Evolutionary conservation across 2,329 filamentous ascomycete species (phyloP).

Genomic region (Lasiodiplodia gonubiensis): DNA sequence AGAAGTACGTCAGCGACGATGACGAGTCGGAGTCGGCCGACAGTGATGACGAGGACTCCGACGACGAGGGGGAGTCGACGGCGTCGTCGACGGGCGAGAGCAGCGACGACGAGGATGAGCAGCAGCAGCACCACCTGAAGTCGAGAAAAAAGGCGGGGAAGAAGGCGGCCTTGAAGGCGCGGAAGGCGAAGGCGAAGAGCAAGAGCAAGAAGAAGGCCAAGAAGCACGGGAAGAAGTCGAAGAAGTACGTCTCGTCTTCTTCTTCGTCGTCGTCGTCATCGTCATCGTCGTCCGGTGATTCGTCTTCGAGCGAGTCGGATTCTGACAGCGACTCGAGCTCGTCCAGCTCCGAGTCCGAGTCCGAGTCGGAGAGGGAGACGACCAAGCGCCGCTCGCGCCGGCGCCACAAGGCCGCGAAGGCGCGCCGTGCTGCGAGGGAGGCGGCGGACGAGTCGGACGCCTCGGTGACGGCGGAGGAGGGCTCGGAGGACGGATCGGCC

Average conservation of each 20-base stretch:
- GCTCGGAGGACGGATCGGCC: background rate
- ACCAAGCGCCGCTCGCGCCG: conserved; percentile 18
- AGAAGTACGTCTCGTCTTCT: conserved; percentile 35
- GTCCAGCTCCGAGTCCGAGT: conserved; percentile 26
- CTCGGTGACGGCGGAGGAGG: background rate
- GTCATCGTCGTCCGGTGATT: background rate
- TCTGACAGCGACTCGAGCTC: conserved; percentile 35
- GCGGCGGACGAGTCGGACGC: conserved; percentile 27
- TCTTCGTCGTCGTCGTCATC: background rate
- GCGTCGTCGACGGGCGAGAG: conserved; percentile 31
- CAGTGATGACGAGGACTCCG: conserved; percentile 35
- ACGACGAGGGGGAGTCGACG: conserved; percentile 33
- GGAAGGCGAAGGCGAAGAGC: conserved; percentile 39
- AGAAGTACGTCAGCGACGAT: conserved; percentile 28
- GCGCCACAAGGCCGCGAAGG: conserved; percentile 29
- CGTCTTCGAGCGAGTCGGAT: conserved; percentile 35
- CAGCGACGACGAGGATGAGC: conserved; percentile 19
- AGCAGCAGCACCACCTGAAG: conserved; percentile 21
- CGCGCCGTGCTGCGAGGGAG: background rate
- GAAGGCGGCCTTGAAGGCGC: conserved; percentile 37
- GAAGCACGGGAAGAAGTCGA: conserved; percentile 37
- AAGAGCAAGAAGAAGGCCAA: conserved; percentile 24
- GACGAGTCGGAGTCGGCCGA: conserved; percentile 28
- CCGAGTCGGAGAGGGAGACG: conserved; percentile 25
- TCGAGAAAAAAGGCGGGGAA: conserved; percentile 32